Evolutionary conservation across 768 basidiomycete genomes (phyloP).

Genomic region (Gautieria morchelliformis): DNA sequence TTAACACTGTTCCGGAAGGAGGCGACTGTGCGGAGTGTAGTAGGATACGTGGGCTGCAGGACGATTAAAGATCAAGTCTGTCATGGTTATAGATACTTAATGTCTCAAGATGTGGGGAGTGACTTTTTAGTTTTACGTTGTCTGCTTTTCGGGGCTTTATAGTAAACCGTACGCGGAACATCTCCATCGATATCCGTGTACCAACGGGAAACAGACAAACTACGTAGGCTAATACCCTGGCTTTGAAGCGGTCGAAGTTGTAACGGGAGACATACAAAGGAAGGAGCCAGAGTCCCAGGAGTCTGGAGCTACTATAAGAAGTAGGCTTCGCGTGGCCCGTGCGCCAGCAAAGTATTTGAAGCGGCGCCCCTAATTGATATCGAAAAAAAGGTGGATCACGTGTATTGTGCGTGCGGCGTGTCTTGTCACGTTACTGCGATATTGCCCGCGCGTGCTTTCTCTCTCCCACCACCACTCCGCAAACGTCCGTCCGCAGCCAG

Average conservation of each 20-base stretch:
- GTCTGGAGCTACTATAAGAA: no score
- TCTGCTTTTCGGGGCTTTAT: no score
- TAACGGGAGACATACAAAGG: no score
- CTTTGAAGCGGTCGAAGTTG: no score
- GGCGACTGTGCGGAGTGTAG: constrained; percentile 39
- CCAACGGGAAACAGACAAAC: no score
- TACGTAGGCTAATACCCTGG: no score
- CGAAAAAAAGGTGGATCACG: constrained; percentile 4
- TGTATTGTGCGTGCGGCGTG: constrained; percentile 3
- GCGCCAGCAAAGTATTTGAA: background rate
- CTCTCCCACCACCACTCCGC: background rate
- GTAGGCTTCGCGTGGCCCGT: background rate
- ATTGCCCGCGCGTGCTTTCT: constrained; percentile 2
- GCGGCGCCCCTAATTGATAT: background rate
- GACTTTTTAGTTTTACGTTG: no score
- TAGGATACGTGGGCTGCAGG: constrained; percentile 34
- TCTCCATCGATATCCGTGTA: no score
- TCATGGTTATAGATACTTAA: background rate
- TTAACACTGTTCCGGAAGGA: constrained; percentile 34
- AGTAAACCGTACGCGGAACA: no score
- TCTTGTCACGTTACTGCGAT: constrained; percentile 9
- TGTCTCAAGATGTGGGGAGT: no score
- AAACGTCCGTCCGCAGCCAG: background rate
- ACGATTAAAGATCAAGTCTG: constrained; percentile 19
- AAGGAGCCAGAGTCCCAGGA: no score